These are phyloP conservation scores for Entoloma clypeatum DNA, from an alignment of 1,284 basidiomycete species.

Conservation along the genomic window DNA sequence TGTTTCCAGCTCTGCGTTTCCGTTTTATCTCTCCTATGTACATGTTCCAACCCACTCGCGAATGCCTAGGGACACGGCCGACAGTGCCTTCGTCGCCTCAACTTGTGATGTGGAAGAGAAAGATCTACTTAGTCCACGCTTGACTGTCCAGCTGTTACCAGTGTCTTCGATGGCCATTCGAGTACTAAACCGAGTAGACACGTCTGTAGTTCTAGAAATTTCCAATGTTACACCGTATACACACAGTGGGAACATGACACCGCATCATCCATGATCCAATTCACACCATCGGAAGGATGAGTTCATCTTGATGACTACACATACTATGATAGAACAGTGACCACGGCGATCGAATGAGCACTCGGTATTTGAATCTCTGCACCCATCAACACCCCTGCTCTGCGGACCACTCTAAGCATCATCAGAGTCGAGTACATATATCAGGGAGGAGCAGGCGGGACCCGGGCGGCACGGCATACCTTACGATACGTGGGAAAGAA, in stretches of 20 bases:
- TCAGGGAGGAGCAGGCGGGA: conserved; percentile 4
- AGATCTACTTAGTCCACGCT: conserved; percentile 62
- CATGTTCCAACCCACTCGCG: conserved; percentile 44
- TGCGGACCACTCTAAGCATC: background rate
- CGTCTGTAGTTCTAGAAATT: too few species aligned
- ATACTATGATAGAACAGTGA: too few species aligned
- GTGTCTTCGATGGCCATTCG: conserved; percentile 50
- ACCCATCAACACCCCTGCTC: too few species aligned
- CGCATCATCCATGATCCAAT: too few species aligned
- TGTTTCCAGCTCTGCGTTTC: conserved; percentile 4
- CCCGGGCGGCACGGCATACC: conserved; percentile 10
- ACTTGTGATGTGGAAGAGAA: conserved; percentile 64
- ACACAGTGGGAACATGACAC: too few species aligned
- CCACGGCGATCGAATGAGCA: too few species aligned
- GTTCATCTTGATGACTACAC: too few species aligned
- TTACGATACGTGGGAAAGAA: conserved; percentile 24
- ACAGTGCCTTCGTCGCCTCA: conserved; percentile 66
- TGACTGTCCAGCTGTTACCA: conserved; percentile 48
- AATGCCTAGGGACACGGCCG: conserved; percentile 67
- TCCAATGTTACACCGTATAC: too few species aligned
- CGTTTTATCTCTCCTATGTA: conserved; percentile 15
- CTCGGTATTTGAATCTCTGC: too few species aligned
- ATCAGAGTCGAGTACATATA: conserved; percentile 3
- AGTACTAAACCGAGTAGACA: conserved; percentile 70
- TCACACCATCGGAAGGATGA: too few species aligned